These are phyloP conservation scores for Lichtheimia ramosa DNA, from an alignment of 371 early-diverging fungal species.

Conservation along the genomic window DNA sequence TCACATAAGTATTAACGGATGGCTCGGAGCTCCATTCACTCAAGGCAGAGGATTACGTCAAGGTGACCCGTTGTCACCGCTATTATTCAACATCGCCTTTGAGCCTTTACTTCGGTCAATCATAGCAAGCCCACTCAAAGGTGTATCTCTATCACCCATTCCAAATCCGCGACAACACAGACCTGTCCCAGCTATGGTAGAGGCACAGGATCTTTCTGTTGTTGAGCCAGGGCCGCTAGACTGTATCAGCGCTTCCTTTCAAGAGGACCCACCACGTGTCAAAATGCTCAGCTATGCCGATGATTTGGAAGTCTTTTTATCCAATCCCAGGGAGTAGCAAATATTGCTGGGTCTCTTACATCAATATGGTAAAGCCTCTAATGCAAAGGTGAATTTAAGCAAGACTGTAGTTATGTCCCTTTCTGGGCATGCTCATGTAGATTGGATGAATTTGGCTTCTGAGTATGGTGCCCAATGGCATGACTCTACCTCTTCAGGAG, in stretches of 20 bases:
- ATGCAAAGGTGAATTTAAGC: not conserved
- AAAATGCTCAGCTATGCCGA: constrained; percentile 7
- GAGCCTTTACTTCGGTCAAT: constrained; percentile 24
- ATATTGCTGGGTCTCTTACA: too few species aligned
- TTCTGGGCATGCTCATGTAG: not conserved
- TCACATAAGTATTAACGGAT: constrained; percentile 15
- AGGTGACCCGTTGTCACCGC: constrained; percentile 21
- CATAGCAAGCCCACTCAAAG: too few species aligned
- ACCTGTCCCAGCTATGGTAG: too few species aligned
- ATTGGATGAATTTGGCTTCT: too few species aligned
- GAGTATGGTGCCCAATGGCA: constrained; percentile 1
- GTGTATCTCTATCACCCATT: too few species aligned
- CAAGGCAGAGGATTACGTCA: constrained; percentile 23
- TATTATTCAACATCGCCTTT: constrained; percentile 28
- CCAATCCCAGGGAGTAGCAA: not conserved
- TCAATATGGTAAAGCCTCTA: constrained; percentile 4
- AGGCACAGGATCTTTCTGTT: too few species aligned
- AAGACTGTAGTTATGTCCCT: constrained; percentile 2
- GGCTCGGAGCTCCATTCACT: not conserved
- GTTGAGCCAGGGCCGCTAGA: too few species aligned
- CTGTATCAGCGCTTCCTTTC: too few species aligned
- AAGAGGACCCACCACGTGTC: not conserved
- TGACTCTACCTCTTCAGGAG: too few species aligned
- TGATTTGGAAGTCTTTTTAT: constrained; percentile 2
- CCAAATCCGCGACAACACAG: too few species aligned